These are phyloP conservation scores for Rhodofomes roseus DNA, from an alignment of 1,284 basidiomycete genomes.

Conservation along the genomic window DNA sequence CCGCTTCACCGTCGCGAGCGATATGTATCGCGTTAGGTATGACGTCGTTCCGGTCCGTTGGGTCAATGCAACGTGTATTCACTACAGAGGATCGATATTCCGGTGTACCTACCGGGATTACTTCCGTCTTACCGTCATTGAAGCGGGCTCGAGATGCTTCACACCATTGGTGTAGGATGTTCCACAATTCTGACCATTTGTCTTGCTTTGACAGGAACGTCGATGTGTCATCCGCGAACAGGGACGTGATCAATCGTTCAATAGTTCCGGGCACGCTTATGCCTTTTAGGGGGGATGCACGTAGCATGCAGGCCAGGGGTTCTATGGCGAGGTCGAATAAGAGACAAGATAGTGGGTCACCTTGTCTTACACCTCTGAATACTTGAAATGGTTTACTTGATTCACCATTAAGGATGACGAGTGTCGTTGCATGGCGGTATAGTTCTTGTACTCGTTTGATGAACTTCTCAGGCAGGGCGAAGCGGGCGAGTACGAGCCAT, in stretches of 20 bases:
- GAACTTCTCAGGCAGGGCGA: constrained; percentile 21
- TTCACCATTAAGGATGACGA: constrained; percentile 11
- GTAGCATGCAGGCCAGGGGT: constrained; percentile 25
- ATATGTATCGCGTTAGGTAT: constrained; percentile 12
- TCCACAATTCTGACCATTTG: neutral
- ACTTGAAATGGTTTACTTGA: constrained; percentile 17
- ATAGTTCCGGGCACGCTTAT: constrained; percentile 16
- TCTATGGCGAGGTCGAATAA: constrained; percentile 32
- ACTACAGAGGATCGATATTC: neutral
- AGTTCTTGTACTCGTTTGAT: constrained; percentile 15
- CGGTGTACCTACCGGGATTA: neutral
- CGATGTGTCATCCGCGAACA: constrained; percentile 10
- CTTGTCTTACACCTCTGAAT: constrained; percentile 27
- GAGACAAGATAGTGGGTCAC: constrained; percentile 34
- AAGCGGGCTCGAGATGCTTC: neutral
- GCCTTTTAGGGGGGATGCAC: constrained; percentile 28
- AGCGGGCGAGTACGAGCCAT: constrained; percentile 17
- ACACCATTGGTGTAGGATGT: neutral
- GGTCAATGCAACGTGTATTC: neutral
- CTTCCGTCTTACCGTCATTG: constrained; percentile 5
- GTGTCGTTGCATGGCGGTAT: constrained; percentile 21
- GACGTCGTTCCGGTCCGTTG: neutral
- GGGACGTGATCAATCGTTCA: neutral
- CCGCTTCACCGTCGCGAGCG: constrained; percentile 18
- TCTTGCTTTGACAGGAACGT: constrained; percentile 4